Percentiles rank a stretch among this genome's conserved stretches.
Evolutionary conservation across 2,329 filamentous ascomycete species (phyloP).

Genomic region (Onygenales sp.): DNA sequence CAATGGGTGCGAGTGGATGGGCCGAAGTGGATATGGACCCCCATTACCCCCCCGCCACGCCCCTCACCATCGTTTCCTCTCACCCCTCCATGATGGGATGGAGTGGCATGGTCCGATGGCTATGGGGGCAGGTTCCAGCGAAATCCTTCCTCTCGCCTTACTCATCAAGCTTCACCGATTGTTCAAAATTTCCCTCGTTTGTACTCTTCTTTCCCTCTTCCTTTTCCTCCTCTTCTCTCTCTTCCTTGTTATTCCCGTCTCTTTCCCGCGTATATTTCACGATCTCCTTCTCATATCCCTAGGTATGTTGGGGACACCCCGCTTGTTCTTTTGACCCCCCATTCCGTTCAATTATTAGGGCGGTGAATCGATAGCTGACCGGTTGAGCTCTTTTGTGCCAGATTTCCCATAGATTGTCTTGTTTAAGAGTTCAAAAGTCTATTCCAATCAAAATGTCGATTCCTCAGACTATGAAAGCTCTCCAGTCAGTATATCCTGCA

Average conservation of each 20-base stretch:
- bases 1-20: too few relatives aligned
- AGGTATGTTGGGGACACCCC: not conserved
- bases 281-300: not conserved
- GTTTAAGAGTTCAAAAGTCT: not conserved
- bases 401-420: not conserved
- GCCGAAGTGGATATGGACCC: too few relatives aligned
- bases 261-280: not conserved
- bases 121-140: too few relatives aligned
- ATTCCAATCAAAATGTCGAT: slow-evolving; percentile 26
- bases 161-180: slow-evolving; percentile 30
- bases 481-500: slow-evolving; percentile 38
- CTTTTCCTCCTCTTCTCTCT: not conserved
- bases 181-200: slow-evolving; percentile 30
- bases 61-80: too few relatives aligned
- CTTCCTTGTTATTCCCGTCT: not conserved
- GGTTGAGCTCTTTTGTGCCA: not conserved
- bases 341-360: not conserved
- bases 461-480: slow-evolving; percentile 52
- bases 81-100: too few relatives aligned
- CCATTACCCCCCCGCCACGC: too few relatives aligned
- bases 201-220: not conserved
- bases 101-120: too few relatives aligned
- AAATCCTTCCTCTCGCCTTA: slow-evolving; percentile 16
- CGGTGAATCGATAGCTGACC: not conserved
- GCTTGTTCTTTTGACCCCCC: not conserved